Base-by-base conservation (phyloP, 2,329 filamentous ascomycete genomes). In the Diaporthe ilicicola region DNA sequence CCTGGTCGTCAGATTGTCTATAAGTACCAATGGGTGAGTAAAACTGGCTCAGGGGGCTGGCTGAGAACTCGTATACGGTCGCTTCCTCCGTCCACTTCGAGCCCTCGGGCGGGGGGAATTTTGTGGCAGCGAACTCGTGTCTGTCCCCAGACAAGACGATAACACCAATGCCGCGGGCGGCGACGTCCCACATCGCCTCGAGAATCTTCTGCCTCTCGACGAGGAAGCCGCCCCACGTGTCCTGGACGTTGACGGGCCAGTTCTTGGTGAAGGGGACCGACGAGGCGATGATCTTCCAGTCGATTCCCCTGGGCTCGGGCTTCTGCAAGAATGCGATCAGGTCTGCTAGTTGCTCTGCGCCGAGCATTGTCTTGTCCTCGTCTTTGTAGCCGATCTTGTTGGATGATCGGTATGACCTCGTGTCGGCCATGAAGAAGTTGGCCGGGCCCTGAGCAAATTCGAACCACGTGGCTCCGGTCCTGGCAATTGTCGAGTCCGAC, bases 231-330 rank as follows among this genome's bases (percentile, higher is more conserved):
- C 94, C 94, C 96, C 96, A 99, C 0, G 96, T 98, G 78, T 99
- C 96, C 73, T 91, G 87, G 2, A 90, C 90, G 74, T 96, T 95
- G 74, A 97, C 89, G 29, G 90, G 92, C 95, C 96, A 99, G 81
- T 99, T 99, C 83, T 97, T 97, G 8, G 96, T 98, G 79, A 99
- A 97, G 0, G 96, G 96, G 6, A 98, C 93, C 22, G 93, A 95
- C 48, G 93, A 95, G 22, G 95, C 91, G 64, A 99, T 85, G 76
- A 99, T 91, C 83, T 98, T 98, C 95, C 96, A 99, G 77, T 92
- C 91, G 0, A 98, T 91, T 1, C 94, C 94, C 37, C 84, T 84
- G 0, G 93, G 92, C 73, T 94, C 92, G 0, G 93, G 90, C 1
- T 88, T 89, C 13, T 85, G 84, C 24, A 99, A 86, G 88, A 93